Evolutionary conservation across 805 yeast genomes (phyloP), one percentile per base, ranked within the genome.

Genomic region (Saturnispora serradocipensis): DNA sequence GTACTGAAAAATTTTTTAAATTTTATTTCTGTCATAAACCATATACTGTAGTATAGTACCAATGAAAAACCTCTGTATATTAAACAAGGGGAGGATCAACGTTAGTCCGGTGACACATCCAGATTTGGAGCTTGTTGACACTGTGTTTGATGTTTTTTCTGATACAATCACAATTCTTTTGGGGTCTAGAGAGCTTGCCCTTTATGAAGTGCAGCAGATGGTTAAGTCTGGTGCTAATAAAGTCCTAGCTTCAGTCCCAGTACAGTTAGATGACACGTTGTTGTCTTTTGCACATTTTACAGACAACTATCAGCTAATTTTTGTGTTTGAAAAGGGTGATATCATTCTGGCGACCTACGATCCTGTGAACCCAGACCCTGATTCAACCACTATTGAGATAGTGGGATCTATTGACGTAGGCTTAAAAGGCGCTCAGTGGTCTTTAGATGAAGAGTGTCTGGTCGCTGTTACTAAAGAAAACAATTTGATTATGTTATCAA

Each of bases 361-460:
- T 57, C 64, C 61, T 10, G 53, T 57, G 2, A 55, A 59, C 1
- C 71, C 72, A 6, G 78, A 77, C 54, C 75, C 77, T 13, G 78
- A 78, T 36, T 68, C 76, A 16, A 76, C 88, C 1, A 73, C 83
- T 5, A 74, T 78, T 20, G 89, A 84, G 58, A 83, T 89, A 45
- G 90, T 85, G 9, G 98, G 97, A 0, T 77, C 88, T 20, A 81
- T 91, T 27, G 97, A 89, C 60, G 77, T 75, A 34, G 91, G 90
- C 0, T 69, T 91, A 15, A 60, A 67, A 43, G 81, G 87, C 16
- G 90, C 96, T 0, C 59, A 68, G 20, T 93, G 98, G 98, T 83
- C 96, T 11, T 84, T 84, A 5, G 97, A 93, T 64, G 97, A 90
- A 60, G 98, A 93, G 65, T 78, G 89, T 0, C 69, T 91, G 49